Base-by-base conservation (phyloP, 2,329 filamentous ascomycete species). In the Fusarium globosum region DNA sequence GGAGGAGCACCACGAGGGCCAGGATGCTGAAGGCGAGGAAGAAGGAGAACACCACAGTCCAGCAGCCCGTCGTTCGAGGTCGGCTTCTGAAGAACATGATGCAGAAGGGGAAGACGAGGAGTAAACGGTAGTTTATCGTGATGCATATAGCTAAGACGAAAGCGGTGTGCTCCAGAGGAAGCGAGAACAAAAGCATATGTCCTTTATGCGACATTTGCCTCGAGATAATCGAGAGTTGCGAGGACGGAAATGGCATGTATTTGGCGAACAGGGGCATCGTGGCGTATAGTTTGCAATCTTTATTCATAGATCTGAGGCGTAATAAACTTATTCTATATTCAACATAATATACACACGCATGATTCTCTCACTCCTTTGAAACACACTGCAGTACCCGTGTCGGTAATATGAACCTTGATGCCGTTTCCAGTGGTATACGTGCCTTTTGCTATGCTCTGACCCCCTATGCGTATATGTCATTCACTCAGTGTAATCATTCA, bases 51-150 rank as follows among this genome's bases (percentile, higher is more conserved):
- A 74, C 42, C 68, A 75, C 42, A 76, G 74, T 49, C 63, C 75
- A 42, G 69, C 68, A 57, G 79, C 33, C 68, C 67, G 70, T 26
- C 77, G 76, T 16, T 72, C 72, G 49, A 77, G 74, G 57, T 83
- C 76, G 41, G 76, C 72, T 61, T 82, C 73, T 12, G 80, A 81
- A 51, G 80, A 82, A 39, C 76, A 78, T 42, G 84, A 87, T 60
- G 85, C 82, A 8, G 86, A 87, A 55, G 86, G 83, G 6, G 86
- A 88, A 23, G 86, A 86, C 38, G 85, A 87, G 16, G 78, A 80
- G 21, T 79, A 80, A 33, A 41, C 42, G 61, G 23, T 46, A 20
- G 30, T 30, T 38, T 35, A 43, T 13, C 75, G 78, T 30, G 83
- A 86, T 58, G 85, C 80, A 9, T 85, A 87, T 49, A 85, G 82